Evolutionary conservation across 169 alveolate species (phyloP).

Genomic region (Perkinsus marinus): DNA sequence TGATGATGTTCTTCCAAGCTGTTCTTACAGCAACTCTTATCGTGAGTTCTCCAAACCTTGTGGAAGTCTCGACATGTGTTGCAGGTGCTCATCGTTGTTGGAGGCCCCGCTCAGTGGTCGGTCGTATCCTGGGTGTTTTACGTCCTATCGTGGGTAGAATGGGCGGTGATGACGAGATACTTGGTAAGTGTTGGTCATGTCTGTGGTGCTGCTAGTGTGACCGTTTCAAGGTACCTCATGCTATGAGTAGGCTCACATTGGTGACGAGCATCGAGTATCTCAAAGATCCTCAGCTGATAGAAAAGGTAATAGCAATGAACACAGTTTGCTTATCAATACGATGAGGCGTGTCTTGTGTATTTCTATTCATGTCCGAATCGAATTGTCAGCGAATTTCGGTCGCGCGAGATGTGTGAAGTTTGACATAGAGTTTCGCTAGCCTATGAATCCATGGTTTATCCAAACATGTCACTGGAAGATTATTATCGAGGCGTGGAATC

Average conservation of each 20-base stretch:
- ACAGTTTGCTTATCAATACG: background rate
- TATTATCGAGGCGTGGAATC: too few species aligned
- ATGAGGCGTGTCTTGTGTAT: background rate
- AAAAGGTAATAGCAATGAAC: background rate
- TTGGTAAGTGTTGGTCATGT: background rate
- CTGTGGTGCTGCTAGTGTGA: too few species aligned
- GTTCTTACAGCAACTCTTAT: background rate
- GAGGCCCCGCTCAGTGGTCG: background rate
- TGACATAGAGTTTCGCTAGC: too few species aligned
- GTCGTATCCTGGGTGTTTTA: background rate
- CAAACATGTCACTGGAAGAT: too few species aligned
- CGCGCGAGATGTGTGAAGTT: too few species aligned
- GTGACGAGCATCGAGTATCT: background rate
- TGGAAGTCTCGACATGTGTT: too few species aligned
- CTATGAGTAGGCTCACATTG: background rate
- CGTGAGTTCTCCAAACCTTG: too few species aligned
- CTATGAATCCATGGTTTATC: too few species aligned
- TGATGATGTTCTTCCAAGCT: background rate
- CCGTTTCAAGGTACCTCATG: background rate
- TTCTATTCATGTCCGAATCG: too few species aligned
- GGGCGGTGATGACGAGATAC: background rate
- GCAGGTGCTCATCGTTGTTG: background rate
- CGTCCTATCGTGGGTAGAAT: background rate
- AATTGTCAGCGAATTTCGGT: too few species aligned
- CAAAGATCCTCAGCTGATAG: background rate